phyloP scores from a whole-genome alignment of 257 asterid genomes.

The Penstemon barbatus region DNA sequence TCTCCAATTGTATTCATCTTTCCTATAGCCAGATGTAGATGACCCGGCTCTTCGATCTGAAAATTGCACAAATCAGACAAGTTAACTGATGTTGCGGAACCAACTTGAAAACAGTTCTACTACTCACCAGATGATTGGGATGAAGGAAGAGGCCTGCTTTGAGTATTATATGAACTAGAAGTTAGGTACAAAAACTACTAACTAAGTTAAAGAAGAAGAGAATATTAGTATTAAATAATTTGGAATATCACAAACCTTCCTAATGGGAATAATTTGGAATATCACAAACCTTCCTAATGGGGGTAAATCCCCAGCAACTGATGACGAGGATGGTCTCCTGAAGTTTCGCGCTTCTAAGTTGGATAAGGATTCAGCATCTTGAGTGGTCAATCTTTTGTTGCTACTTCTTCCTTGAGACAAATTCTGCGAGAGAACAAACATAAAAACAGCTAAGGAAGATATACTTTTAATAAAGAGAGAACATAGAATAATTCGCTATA shows the following conservation, averaged over 20 bases:
- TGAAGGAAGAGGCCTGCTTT: conserved; percentile 72
- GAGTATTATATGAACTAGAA: conserved; percentile 26
- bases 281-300: no score
- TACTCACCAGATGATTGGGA: conserved; percentile 76
- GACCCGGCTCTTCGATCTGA: conserved; percentile 90
- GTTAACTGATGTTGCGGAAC: conserved; percentile 4
- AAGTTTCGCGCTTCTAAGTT: conserved; percentile 58
- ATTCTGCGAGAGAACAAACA: conserved; percentile 47
- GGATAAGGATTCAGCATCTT: conserved; percentile 55
- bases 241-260: conserved; percentile 62
- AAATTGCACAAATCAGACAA: conserved; percentile 24
- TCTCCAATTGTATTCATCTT: conserved; percentile 89
- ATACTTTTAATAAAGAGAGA: conserved; percentile 16
- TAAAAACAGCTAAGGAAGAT: conserved; percentile 12
- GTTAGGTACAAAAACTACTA: conserved; percentile 25
- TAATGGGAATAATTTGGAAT: conserved; percentile 42
- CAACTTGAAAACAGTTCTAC: conserved; percentile 23
- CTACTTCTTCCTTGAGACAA: conserved; percentile 69
- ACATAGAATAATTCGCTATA: not conserved
- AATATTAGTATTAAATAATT: not conserved
- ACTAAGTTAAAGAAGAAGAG: not conserved
- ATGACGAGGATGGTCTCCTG: conserved; percentile 75
- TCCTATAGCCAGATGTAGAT: conserved; percentile 82
- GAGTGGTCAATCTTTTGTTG: conserved; percentile 48
- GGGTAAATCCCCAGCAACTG: conserved; percentile 95